Base-by-base conservation (phyloP, 768 basidiomycete species). In the Russula griseocarnosa region DNA sequence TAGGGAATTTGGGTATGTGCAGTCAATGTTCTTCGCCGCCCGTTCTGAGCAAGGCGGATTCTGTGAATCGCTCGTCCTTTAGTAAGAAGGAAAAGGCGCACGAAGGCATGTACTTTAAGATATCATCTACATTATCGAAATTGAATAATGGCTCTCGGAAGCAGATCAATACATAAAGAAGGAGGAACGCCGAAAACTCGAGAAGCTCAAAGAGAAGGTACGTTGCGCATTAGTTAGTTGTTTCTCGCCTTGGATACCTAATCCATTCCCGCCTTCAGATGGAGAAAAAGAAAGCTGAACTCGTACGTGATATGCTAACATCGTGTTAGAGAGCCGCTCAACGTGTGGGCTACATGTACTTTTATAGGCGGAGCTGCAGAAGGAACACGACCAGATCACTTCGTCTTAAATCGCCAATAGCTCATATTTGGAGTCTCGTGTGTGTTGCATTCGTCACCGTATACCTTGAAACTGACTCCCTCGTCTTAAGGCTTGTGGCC, bases 1-100 rank as follows among this genome's bases (percentile, higher is more conserved):
- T 61, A 81, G 74, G 72, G 83, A 79, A 57, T 89, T 90, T 76
- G 80, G 79, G 88, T 87, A 69, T 60, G 81, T 65, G 51, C 24
- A 63, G 51, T 24, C 16, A 22, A 52, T 52, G 20, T 1, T 28
- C 20, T 10, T 55, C 20, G 36, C 42, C 13, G n/a, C 32, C 36
- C 58, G n/a, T 74, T 73, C 18, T 46, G 14, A 53, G 49, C 4
- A 18, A 26, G 40, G 28, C 56, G 34, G n/a, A 52, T 34, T 20
- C 44, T 44, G n/a, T n/a, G 8, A 18, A 61, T 30, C 22, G 24
- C 10, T 34, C 18, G n/a, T 18, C 34, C 60, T 64, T 47, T 73
- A 90, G 88, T 70, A 83, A 84, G 74, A 89, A 83, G 74, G 88
- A 90, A 73, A 85, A 81, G 71, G 88, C 87, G 22, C 82, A 87